Conservation (phyloP, 2,329 filamentous ascomycete species). For the Talaromyces sp. region DNA sequence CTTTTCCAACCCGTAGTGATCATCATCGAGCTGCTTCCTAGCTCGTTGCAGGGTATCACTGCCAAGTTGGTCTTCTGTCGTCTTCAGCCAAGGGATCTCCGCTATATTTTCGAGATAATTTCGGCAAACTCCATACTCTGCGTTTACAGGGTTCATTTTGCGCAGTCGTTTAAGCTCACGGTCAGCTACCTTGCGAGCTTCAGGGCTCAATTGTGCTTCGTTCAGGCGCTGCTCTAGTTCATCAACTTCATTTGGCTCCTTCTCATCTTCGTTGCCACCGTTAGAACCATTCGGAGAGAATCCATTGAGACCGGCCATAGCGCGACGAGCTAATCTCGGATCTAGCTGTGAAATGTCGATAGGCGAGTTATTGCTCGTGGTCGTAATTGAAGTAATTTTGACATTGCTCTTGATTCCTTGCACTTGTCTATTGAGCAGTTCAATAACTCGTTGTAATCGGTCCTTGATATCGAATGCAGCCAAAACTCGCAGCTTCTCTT, state of each 20-base stretch:
- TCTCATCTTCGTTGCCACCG: slow-evolving; percentile 60
- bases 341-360: slow-evolving; percentile 54
- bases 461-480: slow-evolving; percentile 75
- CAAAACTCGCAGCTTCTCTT: slow-evolving; percentile 86
- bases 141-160: slow-evolving; percentile 95
- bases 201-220: slow-evolving; percentile 73
- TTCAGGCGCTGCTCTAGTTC: slow-evolving; percentile 86
- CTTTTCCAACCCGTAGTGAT: slow-evolving; percentile 94
- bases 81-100: slow-evolving; percentile 87
- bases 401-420: slow-evolving; percentile 81
- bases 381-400: slow-evolving; percentile 75
- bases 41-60: slow-evolving; percentile 74
- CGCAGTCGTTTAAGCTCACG: slow-evolving; percentile 81
- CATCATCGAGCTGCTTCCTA: slow-evolving; percentile 85
- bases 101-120: slow-evolving; percentile 92
- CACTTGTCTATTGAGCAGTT: slow-evolving; percentile 78
- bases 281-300: slow-evolving; percentile 35
- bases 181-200: slow-evolving; percentile 86
- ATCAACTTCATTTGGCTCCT: slow-evolving; percentile 84
- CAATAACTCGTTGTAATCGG: slow-evolving; percentile 75
- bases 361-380: slow-evolving; percentile 58
- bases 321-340: slow-evolving; percentile 43
- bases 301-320: slow-evolving; percentile 44
- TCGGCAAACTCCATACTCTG: slow-evolving; percentile 89
- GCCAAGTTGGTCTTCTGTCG: slow-evolving; percentile 82